phyloP scores from a whole-genome alignment of 116 monocot genomes.

The Dioscorea cayenensis region DNA sequence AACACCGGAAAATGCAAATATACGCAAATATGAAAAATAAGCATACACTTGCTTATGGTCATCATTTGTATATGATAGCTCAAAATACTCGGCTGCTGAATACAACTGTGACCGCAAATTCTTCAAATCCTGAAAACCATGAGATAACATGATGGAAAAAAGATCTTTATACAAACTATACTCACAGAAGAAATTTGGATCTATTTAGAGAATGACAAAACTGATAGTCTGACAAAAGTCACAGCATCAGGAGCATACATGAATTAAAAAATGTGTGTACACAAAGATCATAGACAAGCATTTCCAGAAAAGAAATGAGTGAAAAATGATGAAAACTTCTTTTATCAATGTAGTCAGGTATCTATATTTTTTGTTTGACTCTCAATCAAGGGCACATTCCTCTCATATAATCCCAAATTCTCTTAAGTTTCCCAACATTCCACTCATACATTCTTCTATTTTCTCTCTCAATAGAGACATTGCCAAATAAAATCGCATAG shows the following conservation, averaged over 20 bases:
- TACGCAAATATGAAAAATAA: background rate
- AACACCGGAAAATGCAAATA: background rate
- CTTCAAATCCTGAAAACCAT: conserved; percentile 61
- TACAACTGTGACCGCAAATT: conserved; percentile 57
- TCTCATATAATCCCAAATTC: too few relatives aligned
- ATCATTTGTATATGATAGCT: conserved; percentile 57
- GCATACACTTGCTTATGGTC: conserved; percentile 68
- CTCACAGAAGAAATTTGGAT: background rate
- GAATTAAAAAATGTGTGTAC: too few relatives aligned
- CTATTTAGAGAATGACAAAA: background rate
- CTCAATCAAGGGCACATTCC: too few relatives aligned
- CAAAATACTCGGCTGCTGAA: conserved; percentile 74
- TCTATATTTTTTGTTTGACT: too few relatives aligned
- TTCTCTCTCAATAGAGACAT: too few relatives aligned
- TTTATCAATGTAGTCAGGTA: too few relatives aligned
- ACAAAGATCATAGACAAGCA: too few relatives aligned
- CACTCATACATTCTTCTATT: too few relatives aligned
- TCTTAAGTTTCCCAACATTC: too few relatives aligned
- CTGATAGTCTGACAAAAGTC: background rate
- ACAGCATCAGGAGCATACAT: background rate
- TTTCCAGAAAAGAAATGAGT: too few relatives aligned
- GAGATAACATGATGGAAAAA: background rate
- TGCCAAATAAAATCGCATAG: too few relatives aligned
- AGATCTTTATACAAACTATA: background rate
- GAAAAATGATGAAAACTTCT: too few relatives aligned